Conservation (phyloP, 768 basidiomycete genomes). For the Phylloporus arenicola region DNA sequence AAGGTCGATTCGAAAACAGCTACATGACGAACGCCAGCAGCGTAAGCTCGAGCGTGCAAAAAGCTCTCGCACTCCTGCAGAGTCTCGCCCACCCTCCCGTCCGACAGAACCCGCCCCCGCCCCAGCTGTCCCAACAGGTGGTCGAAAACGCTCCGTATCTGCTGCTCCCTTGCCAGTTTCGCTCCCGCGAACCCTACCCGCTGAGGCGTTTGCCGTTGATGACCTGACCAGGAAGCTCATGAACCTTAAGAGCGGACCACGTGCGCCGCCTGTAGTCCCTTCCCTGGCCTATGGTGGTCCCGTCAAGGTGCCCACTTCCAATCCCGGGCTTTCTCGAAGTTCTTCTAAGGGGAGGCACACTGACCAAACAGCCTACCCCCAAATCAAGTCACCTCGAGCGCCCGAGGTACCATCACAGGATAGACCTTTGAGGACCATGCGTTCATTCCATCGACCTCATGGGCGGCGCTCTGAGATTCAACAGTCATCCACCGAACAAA, state of each 20-base stretch:
- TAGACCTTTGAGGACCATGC: constrained; percentile 40
- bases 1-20: constrained; percentile 67
- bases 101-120: constrained; percentile 12
- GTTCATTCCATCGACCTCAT: constrained; percentile 57
- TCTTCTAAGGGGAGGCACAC: constrained; percentile 16
- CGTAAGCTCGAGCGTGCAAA: constrained; percentile 46
- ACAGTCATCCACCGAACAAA: constrained; percentile 30
- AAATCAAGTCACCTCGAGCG: constrained; percentile 19
- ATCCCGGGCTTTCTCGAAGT: constrained; percentile 16
- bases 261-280: constrained; percentile 9
- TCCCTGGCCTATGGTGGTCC: constrained; percentile 10
- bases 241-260: constrained; percentile 38
- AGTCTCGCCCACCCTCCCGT: constrained; percentile 13
- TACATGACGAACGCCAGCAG: constrained; percentile 61
- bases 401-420: constrained; percentile 19
- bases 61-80: constrained; percentile 17
- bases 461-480: constrained; percentile 32
- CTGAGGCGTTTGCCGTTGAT: constrained; percentile 44
- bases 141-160: constrained; percentile 32
- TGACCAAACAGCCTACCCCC: constrained; percentile 12
- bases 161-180: constrained; percentile 18
- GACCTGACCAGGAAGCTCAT: constrained; percentile 57
- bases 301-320: constrained; percentile 4
- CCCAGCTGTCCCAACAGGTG: constrained; percentile 35
- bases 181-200: constrained; percentile 31